phyloP scores from a whole-genome alignment of 352 stramenopile species.

The Globisporangium acanthophoron region DNA sequence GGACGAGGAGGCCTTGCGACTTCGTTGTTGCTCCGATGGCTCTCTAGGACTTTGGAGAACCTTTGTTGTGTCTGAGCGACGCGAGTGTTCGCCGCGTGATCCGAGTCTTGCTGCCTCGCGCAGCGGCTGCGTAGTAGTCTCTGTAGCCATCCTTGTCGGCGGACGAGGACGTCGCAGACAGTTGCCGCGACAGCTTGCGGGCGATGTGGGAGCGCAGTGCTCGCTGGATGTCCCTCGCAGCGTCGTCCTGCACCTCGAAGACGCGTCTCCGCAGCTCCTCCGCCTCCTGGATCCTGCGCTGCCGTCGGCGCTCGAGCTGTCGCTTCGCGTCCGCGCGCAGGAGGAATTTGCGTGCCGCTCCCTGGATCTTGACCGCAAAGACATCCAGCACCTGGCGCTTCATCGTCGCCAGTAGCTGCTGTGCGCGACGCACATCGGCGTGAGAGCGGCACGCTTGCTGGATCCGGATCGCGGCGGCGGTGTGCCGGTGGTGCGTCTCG shows the following conservation, averaged over 20 bases:
- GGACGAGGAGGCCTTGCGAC: no score
- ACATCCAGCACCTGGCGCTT: slow-evolving; percentile 25
- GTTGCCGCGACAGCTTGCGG: slow-evolving; percentile 25
- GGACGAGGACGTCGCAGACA: slow-evolving; percentile 25
- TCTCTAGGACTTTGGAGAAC: slow-evolving; percentile 2
- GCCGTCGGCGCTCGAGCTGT: slow-evolving; percentile 21
- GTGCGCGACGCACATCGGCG: slow-evolving; percentile 31
- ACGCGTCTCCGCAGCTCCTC: slow-evolving; percentile 15
- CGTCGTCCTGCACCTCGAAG: slow-evolving; percentile 15
- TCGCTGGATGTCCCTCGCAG: slow-evolving; percentile 44
- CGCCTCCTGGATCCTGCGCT: slow-evolving; percentile 17
- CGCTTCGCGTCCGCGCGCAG: slow-evolving; percentile 23
- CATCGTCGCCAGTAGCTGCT: slow-evolving; percentile 27
- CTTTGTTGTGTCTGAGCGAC: slow-evolving; percentile 24
- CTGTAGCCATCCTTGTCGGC: slow-evolving; percentile 21
- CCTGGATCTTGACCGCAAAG: slow-evolving; percentile 43
- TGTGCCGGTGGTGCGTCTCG: slow-evolving; percentile 21
- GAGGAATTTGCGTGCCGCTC: slow-evolving; percentile 22
- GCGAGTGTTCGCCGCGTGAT: slow-evolving; percentile 18
- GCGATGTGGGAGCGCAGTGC: slow-evolving; percentile 27
- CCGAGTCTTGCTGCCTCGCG: slow-evolving; percentile 8
- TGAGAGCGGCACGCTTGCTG: slow-evolving; percentile 38
- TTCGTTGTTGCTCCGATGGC: no score
- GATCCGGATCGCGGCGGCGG: slow-evolving; percentile 35
- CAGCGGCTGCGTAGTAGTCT: slow-evolving; percentile 21